Evolutionary conservation across 2,329 filamentous ascomycete species (phyloP).

Genomic region (Coniosporium tulheliwenetii): DNA sequence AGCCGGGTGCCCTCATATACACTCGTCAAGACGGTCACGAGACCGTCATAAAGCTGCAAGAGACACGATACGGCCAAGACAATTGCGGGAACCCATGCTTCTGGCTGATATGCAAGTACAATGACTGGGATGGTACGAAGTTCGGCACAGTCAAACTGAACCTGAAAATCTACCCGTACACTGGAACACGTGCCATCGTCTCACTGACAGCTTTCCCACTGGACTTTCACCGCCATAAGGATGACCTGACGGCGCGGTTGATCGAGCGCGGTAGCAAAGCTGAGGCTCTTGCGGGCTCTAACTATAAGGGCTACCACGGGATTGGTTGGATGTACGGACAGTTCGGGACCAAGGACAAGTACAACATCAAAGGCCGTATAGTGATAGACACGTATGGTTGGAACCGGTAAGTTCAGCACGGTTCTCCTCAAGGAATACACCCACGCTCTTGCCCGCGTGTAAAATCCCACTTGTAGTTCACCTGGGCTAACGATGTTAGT

Average conservation of each 20-base stretch:
- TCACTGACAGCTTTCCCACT: slow-evolving; percentile 28
- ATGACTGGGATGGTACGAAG: slow-evolving; percentile 21
- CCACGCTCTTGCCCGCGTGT: slow-evolving; percentile 6
- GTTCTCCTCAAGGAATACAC: slow-evolving; percentile 5
- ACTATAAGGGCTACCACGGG: slow-evolving; percentile 35
- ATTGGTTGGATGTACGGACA: slow-evolving; percentile 20
- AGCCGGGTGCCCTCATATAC: slow-evolving; percentile 17
- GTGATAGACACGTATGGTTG: slow-evolving; percentile 37
- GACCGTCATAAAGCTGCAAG: slow-evolving; percentile 17
- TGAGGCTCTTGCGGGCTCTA: slow-evolving; percentile 30
- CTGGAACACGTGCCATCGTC: slow-evolving; percentile 26
- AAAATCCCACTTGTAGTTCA: too few species aligned
- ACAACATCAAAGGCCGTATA: slow-evolving; percentile 31
- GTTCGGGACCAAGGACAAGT: slow-evolving; percentile 21
- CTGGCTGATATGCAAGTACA: slow-evolving; percentile 15
- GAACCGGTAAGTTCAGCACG: slow-evolving; percentile 10
- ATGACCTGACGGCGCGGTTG: slow-evolving; percentile 21
- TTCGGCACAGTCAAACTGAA: slow-evolving; percentile 18
- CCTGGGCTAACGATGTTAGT: too few species aligned
- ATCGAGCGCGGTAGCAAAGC: slow-evolving; percentile 30
- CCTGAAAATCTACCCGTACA: slow-evolving; percentile 15
- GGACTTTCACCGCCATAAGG: slow-evolving; percentile 24
- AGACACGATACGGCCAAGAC: slow-evolving; percentile 15
- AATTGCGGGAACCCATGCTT: slow-evolving; percentile 19
- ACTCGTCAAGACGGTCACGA: slow-evolving; percentile 20